Percentiles rank a stretch among this genome's conserved stretches.
Conservation (phyloP, 139 green algal genomes). For the Astrephomene gubernaculifera region DNA sequence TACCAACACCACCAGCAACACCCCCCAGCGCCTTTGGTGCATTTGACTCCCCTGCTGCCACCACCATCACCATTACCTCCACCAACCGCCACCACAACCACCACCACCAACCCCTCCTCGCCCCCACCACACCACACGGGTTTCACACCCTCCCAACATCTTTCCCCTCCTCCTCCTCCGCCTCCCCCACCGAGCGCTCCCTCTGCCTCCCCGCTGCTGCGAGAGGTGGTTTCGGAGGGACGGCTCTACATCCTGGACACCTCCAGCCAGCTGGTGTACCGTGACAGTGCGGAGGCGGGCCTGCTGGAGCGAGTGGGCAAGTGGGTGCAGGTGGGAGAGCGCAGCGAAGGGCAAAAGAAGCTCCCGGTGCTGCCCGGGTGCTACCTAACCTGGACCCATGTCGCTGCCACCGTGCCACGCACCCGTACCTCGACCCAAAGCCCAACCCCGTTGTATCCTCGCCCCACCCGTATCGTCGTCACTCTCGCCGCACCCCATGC, state of each 20-base stretch:
- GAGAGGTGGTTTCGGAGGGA: constrained; percentile 41
- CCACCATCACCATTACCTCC: neutral
- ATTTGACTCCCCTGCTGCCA: neutral
- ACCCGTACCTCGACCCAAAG: neutral
- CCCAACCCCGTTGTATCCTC: neutral
- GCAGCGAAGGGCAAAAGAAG: neutral
- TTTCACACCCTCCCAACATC: too few relatives aligned
- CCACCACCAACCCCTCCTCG: neutral
- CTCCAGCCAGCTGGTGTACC: constrained; percentile 34
- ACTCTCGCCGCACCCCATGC: neutral
- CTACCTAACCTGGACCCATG: too few relatives aligned
- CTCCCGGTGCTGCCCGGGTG: too few relatives aligned
- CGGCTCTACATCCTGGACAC: constrained; percentile 50
- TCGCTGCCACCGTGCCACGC: neutral
- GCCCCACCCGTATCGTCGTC: neutral
- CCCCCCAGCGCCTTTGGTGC: neutral
- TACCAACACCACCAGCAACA: neutral
- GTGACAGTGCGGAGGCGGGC: constrained; percentile 19
- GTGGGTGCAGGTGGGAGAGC: constrained; percentile 39
- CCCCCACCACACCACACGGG: too few relatives aligned
- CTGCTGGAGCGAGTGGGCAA: constrained; percentile 50
- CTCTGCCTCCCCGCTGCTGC: constrained; percentile 24
- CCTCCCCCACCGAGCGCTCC: too few relatives aligned
- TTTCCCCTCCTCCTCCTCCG: neutral
- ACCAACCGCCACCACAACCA: neutral